Base-by-base conservation (phyloP, 2,329 filamentous ascomycete species). In the Alternaria ethzedia region DNA sequence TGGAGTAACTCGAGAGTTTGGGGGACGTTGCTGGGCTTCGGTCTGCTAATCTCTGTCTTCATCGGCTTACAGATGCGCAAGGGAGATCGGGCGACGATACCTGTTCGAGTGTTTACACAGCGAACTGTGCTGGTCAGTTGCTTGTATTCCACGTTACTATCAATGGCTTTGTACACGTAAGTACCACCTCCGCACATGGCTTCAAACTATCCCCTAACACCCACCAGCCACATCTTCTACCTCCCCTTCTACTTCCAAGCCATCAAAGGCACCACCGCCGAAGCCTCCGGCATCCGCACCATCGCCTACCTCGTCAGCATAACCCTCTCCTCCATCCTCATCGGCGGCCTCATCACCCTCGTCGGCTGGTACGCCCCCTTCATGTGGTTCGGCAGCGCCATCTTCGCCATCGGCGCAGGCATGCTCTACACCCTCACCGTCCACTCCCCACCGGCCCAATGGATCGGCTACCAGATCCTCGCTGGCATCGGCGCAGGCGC, bases 1-100 rank as follows among this genome's bases (percentile, higher is more conserved):
- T 90, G 87, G 87, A 70, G 78, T 52, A 80, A 80, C 9, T 82
- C 79, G 0, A 77, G 80, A 0, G 80, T 82, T n/a, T 88, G 88
- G 64, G 81, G 80, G 0, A 77, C 84, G 2, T 84, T 86, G 72
- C 77, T 85, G 5, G 70, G 85, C 1, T 84, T 84, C 21, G 85
- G 80, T 0, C 73, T 86, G 0, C 69, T 84, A 1, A 78, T 84
- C 41, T 71, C 83, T 21, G 66, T 80, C 5, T 87, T 88, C 64
- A 73, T 79, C 47, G 64, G 20, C 11, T 68, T 79, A 10, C 75
- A 80, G 50, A 59, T 78, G 30, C 64, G 70, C 17, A 71, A 75
- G 46, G 64, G 70, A 13, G 76, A 79, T 17, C 63, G 69, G 6
- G 76, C 76, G 5, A 80, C 77, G 0, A 73, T 80, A 4, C 75